Base-by-base conservation (phyloP, 2,329 filamentous ascomycete species). In the Paraphoma chrysanthemicola region DNA sequence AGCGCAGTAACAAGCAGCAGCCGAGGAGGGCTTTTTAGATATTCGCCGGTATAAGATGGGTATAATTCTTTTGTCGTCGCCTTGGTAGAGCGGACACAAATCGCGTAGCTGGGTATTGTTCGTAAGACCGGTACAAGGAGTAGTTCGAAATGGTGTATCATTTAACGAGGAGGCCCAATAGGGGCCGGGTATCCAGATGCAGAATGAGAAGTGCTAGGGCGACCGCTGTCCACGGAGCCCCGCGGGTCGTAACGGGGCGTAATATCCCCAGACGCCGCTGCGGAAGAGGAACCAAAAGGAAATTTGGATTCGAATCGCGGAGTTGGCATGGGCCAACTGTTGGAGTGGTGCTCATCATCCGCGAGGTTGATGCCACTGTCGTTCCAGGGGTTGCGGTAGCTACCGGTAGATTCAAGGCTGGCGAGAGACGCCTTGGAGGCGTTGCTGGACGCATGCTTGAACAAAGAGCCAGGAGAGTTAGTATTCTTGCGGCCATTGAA, bases 331-430 rank as follows among this genome's bases (percentile, higher is more conserved):
- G 73, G 71, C 75, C 75, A 77, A 66, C 73, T 70, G 57, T 73
- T 75, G 62, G 63, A 67, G 60, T 75, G 73, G 64, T 85, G 82
- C 67, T 97, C 93, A 63, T 97, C 70, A 70, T 97, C 94, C 61
- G 91, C 85, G 66, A 97, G 87, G 76, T 97, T 97, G 74, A 97
- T 93, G 70, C 93, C 94, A 73, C 92, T 96, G 77, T 98, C 94
- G 77, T 97, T 97, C 94, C 94, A 98, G 60, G 93, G 93, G 80
- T 97, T 97, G 78, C 93, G 91, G 78, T 97, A 96, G 81, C 93
- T 97, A 74, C 94, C 91, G 36, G 93, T 93, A 47, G 93, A 97
- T 79, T 98, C 94, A 77, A 97, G 93, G 61, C 93, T 97, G 67
- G 96, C 93, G 66, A 98, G 88, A 33, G 94, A 97, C 47, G 94